Evolutionary conservation across 2,329 filamentous ascomycete species (phyloP).

Genomic region (Penicillium sp.): DNA sequence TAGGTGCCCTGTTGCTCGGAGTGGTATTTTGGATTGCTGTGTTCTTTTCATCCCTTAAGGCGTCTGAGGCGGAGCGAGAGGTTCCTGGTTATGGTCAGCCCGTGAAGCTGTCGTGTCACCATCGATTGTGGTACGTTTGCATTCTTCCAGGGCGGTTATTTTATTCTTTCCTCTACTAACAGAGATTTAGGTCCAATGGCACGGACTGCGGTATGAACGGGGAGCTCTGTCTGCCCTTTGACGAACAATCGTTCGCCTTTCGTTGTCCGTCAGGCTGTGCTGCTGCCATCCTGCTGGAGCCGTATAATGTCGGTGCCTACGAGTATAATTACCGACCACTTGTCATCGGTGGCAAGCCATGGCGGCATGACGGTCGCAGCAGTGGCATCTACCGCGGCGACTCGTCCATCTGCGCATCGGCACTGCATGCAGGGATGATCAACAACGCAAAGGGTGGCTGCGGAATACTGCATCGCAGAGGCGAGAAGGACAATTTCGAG

Average conservation of each 20-base stretch:
- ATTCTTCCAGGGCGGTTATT: slow-evolving; percentile 1
- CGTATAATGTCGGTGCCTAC: slow-evolving; percentile 54
- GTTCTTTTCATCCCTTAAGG: slow-evolving; percentile 31
- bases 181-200: slow-evolving; percentile 27
- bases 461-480: slow-evolving; percentile 50
- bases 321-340: slow-evolving; percentile 52
- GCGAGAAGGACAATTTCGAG: slow-evolving; percentile 48
- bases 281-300: slow-evolving; percentile 48
- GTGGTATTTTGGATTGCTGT: slow-evolving; percentile 31
- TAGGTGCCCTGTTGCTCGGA: slow-evolving; percentile 24
- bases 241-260: slow-evolving; percentile 51
- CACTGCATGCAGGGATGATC: slow-evolving; percentile 56
- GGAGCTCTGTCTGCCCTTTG: slow-evolving; percentile 53
- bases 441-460: slow-evolving; percentile 52
- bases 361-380: slow-evolving; percentile 32
- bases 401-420: slow-evolving; percentile 57
- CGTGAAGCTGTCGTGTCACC: slow-evolving; percentile 33
- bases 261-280: slow-evolving; percentile 56
- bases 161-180: slow-evolving; percentile 3
- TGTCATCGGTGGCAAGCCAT: slow-evolving; percentile 51
- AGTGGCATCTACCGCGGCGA: slow-evolving; percentile 54
- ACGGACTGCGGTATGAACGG: slow-evolving; percentile 53
- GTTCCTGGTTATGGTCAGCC: slow-evolving; percentile 33
- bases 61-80: slow-evolving; percentile 28
- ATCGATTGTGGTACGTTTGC: slow-evolving; percentile 41